Conservation (phyloP, 192 early-diverging fungal species). For the Gaertneriomyces semiglobifer region DNA sequence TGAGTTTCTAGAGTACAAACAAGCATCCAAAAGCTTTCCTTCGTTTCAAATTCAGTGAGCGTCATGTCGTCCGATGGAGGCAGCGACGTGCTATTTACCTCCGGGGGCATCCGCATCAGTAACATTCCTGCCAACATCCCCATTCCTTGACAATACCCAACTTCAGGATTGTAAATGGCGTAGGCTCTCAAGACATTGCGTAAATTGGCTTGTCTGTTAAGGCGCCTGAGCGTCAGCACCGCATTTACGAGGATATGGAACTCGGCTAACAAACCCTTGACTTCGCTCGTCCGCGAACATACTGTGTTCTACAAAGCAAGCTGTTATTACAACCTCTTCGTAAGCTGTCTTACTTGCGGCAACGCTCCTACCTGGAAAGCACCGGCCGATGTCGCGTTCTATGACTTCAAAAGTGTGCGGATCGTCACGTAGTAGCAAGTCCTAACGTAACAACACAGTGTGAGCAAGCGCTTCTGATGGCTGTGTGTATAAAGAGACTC, state of each 20-base stretch:
- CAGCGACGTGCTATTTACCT: constrained; percentile 12
- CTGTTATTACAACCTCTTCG: too few species aligned
- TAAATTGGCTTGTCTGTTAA: constrained; percentile 67
- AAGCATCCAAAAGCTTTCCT: constrained; percentile 89
- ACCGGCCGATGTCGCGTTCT: constrained; percentile 81
- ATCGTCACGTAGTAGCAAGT: constrained; percentile 30
- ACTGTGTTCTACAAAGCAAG: constrained; percentile 54
- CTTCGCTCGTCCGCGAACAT: constrained; percentile 72
- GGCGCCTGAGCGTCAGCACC: too few species aligned
- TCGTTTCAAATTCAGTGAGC: constrained; percentile 4
- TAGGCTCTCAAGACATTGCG: constrained; percentile 79
- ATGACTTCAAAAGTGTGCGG: constrained; percentile 82
- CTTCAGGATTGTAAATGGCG: constrained; percentile 74
- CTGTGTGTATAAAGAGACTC: neutral
- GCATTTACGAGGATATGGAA: too few species aligned
- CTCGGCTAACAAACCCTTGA: constrained; percentile 26
- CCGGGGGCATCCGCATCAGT: constrained; percentile 78
- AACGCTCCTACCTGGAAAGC: constrained; percentile 63
- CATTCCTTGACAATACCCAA: constrained; percentile 98
- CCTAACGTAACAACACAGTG: constrained; percentile 13
- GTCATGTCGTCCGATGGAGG: neutral
- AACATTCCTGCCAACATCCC: constrained; percentile 86
- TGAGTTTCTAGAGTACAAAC: constrained; percentile 69
- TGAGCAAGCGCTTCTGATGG: constrained; percentile 18
- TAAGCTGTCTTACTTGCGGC: too few species aligned